Evolutionary conservation across 441 rosid genomes (phyloP).

Genomic region (Dalechampia spathulata): DNA sequence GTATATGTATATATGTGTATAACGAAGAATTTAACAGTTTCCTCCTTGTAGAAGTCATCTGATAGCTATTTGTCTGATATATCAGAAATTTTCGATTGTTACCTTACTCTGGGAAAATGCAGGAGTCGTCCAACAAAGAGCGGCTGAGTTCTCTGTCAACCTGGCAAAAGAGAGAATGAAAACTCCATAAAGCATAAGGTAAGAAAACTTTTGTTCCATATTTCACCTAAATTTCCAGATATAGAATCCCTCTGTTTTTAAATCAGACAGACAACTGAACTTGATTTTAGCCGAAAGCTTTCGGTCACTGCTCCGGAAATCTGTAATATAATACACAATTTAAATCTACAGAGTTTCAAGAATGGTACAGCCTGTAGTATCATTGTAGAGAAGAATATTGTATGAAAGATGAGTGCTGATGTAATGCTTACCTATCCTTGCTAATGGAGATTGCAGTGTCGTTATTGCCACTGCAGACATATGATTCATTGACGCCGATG

Average conservation of each 20-base stretch:
- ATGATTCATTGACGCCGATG: constrained; percentile 17
- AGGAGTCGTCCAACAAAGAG: constrained; percentile 70
- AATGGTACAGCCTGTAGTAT: background rate
- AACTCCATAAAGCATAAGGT: too few relatives aligned
- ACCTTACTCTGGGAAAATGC: constrained; percentile 43
- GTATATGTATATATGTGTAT: background rate
- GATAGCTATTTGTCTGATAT: background rate
- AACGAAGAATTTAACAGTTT: too few relatives aligned
- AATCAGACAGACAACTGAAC: background rate
- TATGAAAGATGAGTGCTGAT: too few relatives aligned
- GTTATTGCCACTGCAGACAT: constrained; percentile 16
- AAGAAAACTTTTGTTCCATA: background rate
- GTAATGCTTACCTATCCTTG: constrained; percentile 36
- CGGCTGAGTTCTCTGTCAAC: constrained; percentile 31
- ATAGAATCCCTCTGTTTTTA: background rate
- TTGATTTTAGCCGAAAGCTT: background rate
- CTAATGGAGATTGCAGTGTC: constrained; percentile 15
- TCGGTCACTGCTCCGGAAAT: background rate
- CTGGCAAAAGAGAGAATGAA: constrained; percentile 34
- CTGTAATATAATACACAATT: background rate
- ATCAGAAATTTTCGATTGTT: background rate
- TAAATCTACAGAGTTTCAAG: background rate
- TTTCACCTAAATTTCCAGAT: background rate
- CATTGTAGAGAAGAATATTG: background rate
- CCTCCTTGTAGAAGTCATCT: too few relatives aligned